Evolutionary conservation across 2,329 filamentous ascomycete genomes (phyloP).

Genomic region (Cladosporium sp.): DNA sequence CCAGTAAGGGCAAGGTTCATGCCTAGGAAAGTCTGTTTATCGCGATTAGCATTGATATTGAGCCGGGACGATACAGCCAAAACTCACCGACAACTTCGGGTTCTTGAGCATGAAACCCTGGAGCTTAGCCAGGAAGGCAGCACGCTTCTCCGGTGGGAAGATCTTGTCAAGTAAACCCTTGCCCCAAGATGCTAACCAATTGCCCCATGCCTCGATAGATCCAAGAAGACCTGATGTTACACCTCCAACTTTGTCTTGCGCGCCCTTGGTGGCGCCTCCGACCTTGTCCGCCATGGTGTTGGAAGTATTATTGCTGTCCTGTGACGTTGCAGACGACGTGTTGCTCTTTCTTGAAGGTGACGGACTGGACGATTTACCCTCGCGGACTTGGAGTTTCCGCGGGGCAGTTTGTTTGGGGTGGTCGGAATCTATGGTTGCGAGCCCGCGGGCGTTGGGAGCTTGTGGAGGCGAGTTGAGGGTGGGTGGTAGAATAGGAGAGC

Average conservation of each 20-base stretch:
- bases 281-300: slow-evolving; percentile 24
- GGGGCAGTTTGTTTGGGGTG: slow-evolving; percentile 16
- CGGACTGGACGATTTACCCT: slow-evolving; percentile 21
- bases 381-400: slow-evolving; percentile 27
- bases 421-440: background rate
- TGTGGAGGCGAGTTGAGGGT: background rate
- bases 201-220: slow-evolving; percentile 26
- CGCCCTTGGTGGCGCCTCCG: slow-evolving; percentile 19
- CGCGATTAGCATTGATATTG: slow-evolving; percentile 12
- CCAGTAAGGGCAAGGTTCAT: slow-evolving; percentile 61
- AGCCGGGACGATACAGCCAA: background rate
- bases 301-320: background rate
- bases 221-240: slow-evolving; percentile 26
- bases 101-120: slow-evolving; percentile 56
- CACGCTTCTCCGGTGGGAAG: slow-evolving; percentile 58
- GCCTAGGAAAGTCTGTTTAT: slow-evolving; percentile 59
- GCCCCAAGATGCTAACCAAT: slow-evolving; percentile 25
- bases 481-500: background rate
- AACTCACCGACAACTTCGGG: slow-evolving; percentile 64
- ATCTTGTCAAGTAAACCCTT: slow-evolving; percentile 44
- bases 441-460: background rate
- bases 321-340: background rate
- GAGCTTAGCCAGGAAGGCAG: slow-evolving; percentile 50
- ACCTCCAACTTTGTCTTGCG: slow-evolving; percentile 24
- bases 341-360: slow-evolving; percentile 18